phyloP scores from a whole-genome alignment of 2,329 filamentous ascomycete genomes.

The Stachybotrys chlorohalonatus region DNA sequence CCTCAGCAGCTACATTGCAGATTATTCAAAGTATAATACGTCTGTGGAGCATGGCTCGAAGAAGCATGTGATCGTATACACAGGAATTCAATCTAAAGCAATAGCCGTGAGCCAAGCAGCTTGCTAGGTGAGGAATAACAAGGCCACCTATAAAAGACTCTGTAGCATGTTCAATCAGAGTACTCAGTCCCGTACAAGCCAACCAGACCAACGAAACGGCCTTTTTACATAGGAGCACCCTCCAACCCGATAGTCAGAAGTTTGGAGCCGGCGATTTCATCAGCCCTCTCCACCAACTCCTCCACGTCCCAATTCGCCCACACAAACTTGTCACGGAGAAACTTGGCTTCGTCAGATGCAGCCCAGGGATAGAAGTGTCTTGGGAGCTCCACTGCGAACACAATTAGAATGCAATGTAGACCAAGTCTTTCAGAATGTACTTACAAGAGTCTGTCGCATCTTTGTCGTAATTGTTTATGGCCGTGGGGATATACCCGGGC shows the following conservation, averaged over 20 bases:
- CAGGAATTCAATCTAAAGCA: too few species aligned
- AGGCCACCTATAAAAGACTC: too few species aligned
- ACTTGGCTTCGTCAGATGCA: slow-evolving; percentile 23
- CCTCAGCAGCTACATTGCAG: too few species aligned
- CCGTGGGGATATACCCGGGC: not conserved
- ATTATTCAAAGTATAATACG: too few species aligned
- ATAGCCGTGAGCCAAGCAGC: too few species aligned
- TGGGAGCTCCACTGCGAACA: not conserved
- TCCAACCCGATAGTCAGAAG: not conserved
- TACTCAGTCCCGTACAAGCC: too few species aligned
- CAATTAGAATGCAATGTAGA: not conserved
- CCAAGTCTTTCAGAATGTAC: not conserved
- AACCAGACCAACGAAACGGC: too few species aligned
- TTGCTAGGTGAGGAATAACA: too few species aligned
- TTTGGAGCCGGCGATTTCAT: not conserved
- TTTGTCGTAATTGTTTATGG: not conserved
- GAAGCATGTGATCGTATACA: too few species aligned
- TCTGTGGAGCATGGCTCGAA: too few species aligned
- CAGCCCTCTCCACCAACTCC: slow-evolving; percentile 15
- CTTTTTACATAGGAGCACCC: not conserved
- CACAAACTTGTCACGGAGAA: slow-evolving; percentile 26
- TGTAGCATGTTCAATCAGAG: too few species aligned
- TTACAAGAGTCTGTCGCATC: not conserved
- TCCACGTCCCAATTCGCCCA: slow-evolving; percentile 30
- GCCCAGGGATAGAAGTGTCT: slow-evolving; percentile 25